Evolutionary conservation across 805 yeast species (phyloP).

Genomic region (Hanseniaspora meyeri): DNA sequence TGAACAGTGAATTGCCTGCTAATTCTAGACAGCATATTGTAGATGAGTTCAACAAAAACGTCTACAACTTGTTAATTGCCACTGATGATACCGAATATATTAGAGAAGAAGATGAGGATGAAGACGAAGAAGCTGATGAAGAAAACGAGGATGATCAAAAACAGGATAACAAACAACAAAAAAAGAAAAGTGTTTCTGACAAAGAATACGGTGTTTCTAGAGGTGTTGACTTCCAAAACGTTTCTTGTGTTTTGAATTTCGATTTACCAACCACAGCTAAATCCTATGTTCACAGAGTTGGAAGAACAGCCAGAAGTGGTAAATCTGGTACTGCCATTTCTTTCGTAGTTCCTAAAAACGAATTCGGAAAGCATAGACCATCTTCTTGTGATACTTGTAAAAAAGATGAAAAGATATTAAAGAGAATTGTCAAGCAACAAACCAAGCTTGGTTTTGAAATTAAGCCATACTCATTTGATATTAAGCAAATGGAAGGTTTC

Average conservation of each 20-base stretch:
- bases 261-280: slow-evolving; percentile 84
- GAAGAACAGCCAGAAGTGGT: slow-evolving; percentile 97
- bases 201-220: slow-evolving; percentile 87
- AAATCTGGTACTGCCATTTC: slow-evolving; percentile 90
- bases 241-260: slow-evolving; percentile 90
- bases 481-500: slow-evolving; percentile 86
- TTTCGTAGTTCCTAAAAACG: slow-evolving; percentile 72
- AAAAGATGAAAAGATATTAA: slow-evolving; percentile 75
- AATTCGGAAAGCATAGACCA: slow-evolving; percentile 78
- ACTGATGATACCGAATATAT: slow-evolving; percentile 75
- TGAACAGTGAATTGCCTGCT: slow-evolving; percentile 84
- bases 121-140: slow-evolving; percentile 15
- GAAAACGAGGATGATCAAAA: slow-evolving; percentile 14
- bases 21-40: slow-evolving; percentile 90
- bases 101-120: slow-evolving; percentile 35
- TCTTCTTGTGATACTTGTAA: slow-evolving; percentile 60
- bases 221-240: slow-evolving; percentile 93
- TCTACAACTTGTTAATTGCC: slow-evolving; percentile 78
- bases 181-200: slow-evolving; percentile 34
- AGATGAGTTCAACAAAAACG: slow-evolving; percentile 85
- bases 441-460: slow-evolving; percentile 58
- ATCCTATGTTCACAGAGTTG: slow-evolving; percentile 84
- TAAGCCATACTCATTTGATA: slow-evolving; percentile 81
- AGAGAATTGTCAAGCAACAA: slow-evolving; percentile 67
- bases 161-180: slow-evolving; percentile 19